Evolutionary conservation across 2,329 filamentous ascomycete genomes (phyloP), one percentile per base, ranked within the genome.

Genomic region (Colletotrichum karsti): DNA sequence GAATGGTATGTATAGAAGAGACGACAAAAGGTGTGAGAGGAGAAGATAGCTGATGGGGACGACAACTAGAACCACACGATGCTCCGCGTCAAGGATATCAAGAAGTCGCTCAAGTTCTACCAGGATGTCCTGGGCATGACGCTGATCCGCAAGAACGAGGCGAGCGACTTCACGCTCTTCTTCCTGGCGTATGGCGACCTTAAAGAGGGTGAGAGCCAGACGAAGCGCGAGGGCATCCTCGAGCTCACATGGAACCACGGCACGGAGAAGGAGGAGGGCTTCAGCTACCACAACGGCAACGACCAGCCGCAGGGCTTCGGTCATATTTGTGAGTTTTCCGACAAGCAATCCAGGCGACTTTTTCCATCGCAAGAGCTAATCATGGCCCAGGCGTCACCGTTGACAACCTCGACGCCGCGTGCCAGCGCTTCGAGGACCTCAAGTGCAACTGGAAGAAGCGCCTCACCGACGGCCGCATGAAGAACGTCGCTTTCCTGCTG

Each of bases 381-480:
- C 6, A 20, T n/a, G 59, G 22, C n/a, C 7, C 56, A 92, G 90
- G 90, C 76, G 83, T 98, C 59, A 87, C 91, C 2, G 95, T 98
- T 10, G 95, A 98, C 76, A 90, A 97, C 77, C 77, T 98, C n/a
- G 91, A 96, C 59, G 92, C 92, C 7, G 95, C 96, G 9, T 98
- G 95, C 81, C 83, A 91, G 76, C 89, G 95, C 13, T 95, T 98
- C 73, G 96, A 98, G 78, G 88, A 90, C 62, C 83, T 93, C 76
- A 88, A 91, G 6, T 92, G 95, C 62, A 91, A 88, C 80, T 99
- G 94, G 93, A 97, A 97, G 90, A 98, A 98, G 90, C 88, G 93
- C 72, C 86, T 98, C 69, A 97, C 93, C 2, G 95, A 98, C 71
- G 95, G 95, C 2, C 85, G 88, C 50, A 97, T 98, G 95, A 95